Conservation (phyloP, 768 basidiomycete species). For the Boletellus sp. region DNA sequence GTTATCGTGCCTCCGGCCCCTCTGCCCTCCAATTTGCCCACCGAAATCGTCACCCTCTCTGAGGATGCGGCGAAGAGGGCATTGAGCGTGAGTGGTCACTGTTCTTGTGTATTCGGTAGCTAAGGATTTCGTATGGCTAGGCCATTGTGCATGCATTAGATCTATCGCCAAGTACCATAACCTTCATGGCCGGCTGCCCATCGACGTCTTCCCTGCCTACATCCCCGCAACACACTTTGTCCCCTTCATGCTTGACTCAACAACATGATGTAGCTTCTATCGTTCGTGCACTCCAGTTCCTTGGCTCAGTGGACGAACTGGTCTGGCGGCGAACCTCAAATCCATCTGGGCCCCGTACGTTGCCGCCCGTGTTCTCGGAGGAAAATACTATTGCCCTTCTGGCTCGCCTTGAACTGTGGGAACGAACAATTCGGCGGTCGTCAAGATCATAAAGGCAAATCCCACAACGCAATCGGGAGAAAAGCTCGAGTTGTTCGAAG, state of each 20-base stretch:
- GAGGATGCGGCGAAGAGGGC: conserved; percentile 21
- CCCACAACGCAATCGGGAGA: neutral
- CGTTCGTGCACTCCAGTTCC: conserved; percentile 22
- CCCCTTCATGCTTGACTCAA: neutral
- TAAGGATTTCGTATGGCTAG: conserved; percentile 6
- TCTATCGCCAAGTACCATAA: conserved; percentile 4
- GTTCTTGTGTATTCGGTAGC: neutral
- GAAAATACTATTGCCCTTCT: conserved; percentile 23
- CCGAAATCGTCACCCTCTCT: conserved; percentile 19
- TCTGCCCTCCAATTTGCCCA: conserved; percentile 1
- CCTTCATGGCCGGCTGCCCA: neutral
- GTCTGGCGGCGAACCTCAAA: conserved; percentile 24
- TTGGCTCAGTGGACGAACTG: conserved; percentile 25
- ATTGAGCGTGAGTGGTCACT: conserved; percentile 17
- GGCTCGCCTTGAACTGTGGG: conserved; percentile 29
- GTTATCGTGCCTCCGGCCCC: neutral
- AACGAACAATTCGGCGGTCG: conserved; percentile 21
- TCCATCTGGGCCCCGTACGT: conserved; percentile 5
- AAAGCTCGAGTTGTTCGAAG: neutral
- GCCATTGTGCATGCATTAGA: conserved; percentile 11
- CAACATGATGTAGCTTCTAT: conserved; percentile 22
- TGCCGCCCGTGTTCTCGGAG: conserved; percentile 20
- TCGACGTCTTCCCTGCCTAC: neutral
- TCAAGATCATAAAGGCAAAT: conserved; percentile 11
- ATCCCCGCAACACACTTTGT: neutral